These are phyloP conservation scores for Paraleonurus japonicus DNA, from an alignment of 257 asterid genomes.

Conservation along the genomic window DNA sequence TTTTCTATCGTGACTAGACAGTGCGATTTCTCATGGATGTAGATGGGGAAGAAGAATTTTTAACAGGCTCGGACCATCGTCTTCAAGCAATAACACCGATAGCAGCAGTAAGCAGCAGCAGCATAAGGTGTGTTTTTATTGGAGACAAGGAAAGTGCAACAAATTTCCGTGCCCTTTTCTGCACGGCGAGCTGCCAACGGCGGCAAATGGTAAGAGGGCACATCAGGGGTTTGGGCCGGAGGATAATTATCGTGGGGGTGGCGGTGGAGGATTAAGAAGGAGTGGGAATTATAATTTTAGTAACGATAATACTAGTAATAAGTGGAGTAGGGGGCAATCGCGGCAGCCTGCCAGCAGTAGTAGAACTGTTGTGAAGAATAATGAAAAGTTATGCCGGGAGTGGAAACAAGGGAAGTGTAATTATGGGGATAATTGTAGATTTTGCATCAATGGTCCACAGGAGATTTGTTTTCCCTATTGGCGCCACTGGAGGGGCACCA, in stretches of 20 bases:
- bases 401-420: slow-evolving; percentile 85
- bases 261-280: background rate
- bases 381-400: slow-evolving; percentile 61
- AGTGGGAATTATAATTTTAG: slow-evolving; percentile 36
- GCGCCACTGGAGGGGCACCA: slow-evolving; percentile 88
- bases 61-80: slow-evolving; percentile 60
- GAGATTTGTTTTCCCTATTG: slow-evolving; percentile 67
- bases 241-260: background rate
- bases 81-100: slow-evolving; percentile 41
- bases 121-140: slow-evolving; percentile 69
- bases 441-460: slow-evolving; percentile 88
- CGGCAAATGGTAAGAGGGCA: background rate
- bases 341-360: slow-evolving; percentile 36
- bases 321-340: slow-evolving; percentile 61
- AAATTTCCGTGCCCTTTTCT: slow-evolving; percentile 68
- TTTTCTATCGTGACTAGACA: background rate
- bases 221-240: background rate
- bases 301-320: slow-evolving; percentile 33
- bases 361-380: slow-evolving; percentile 46
- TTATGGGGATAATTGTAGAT: slow-evolving; percentile 70
- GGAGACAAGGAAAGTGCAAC: slow-evolving; percentile 89
- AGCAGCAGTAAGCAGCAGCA: slow-evolving; percentile 34
- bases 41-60: slow-evolving; percentile 76
- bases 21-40: slow-evolving; percentile 52
- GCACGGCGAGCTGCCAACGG: slow-evolving; percentile 65